Evolutionary conservation across 345 rosid genomes (phyloP), one percentile per base, ranked within the genome.

Genomic region (Nasturtium officinale): DNA sequence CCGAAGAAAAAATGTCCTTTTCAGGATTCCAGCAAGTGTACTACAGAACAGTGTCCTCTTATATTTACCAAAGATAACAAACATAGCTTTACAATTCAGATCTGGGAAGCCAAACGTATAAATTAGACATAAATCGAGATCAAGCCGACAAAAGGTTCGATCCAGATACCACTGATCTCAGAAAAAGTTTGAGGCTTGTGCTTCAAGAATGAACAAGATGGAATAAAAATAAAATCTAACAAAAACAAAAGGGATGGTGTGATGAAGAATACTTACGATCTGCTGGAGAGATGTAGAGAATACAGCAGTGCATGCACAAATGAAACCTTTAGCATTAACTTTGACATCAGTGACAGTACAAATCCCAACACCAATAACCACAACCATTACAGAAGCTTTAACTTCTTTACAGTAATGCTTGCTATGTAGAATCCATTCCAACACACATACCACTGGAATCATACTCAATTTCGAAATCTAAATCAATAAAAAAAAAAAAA

Each of bases 281-380:
- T 94, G 98, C 77, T 90, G 98, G 48, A 94, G 85, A 47, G 97
- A 94, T 12, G 98, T 94, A 58, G 87, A 85, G 33, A 94, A 65
- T 21, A 94, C 92, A 0, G 96, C 98, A n/a, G 87, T 30, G 73
- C 86, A 85, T 52, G 98, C 98, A 59, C 98, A 90, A 7, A 87
- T 70, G 74, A 90, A 90, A 63, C 98, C 98, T 81, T 94, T 89
- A 65, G 91, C 89, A 56, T 94, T 94, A 77, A 90, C 94, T 71
- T 90, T 94, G 45, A 94, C 95, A 85, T 94, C 98, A 7, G 98
- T 90, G 20, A 89, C 92, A 0, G 98, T 94, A 84, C 98, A 94
- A 48, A 94, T 88, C 37, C 95, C 97, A 33, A 94, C 98, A 15
- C 98, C 98, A 3, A 88, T 58, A 28, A 90, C 98, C 40, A 94